A percentile compares a stretch with the other conserved stretches of the same genome.
These are phyloP conservation scores for Plasmodium inui DNA, from an alignment of 169 alveolate species.

Conservation along the genomic window DNA sequence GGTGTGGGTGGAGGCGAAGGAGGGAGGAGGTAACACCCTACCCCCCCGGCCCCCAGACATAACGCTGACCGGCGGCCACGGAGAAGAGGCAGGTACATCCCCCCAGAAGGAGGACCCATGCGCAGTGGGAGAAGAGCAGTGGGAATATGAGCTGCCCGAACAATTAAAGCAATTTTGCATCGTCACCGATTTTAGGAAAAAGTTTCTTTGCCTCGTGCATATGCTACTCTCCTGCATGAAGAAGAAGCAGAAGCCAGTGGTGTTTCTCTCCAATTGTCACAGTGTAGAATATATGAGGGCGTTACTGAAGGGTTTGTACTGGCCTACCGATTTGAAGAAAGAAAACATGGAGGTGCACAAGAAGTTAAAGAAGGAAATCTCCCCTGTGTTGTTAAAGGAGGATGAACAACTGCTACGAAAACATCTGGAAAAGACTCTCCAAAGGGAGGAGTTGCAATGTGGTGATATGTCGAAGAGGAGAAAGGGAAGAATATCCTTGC, in stretches of 20 bases:
- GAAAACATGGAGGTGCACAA: slow-evolving; percentile 45
- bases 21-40: not conserved
- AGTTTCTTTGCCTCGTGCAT: slow-evolving; percentile 20
- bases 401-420: slow-evolving; percentile 28
- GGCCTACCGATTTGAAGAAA: slow-evolving; percentile 80
- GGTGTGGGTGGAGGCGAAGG: slow-evolving; percentile 41
- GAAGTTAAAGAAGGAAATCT: slow-evolving; percentile 3
- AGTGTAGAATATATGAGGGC: slow-evolving; percentile 77
- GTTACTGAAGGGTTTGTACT: slow-evolving; percentile 74
- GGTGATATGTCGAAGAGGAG: not conserved
- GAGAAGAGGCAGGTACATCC: not conserved
- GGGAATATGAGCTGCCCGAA: slow-evolving; percentile 30
- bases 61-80: not conserved
- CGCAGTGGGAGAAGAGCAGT: not conserved
- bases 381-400: slow-evolving; percentile 1
- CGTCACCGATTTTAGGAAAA: slow-evolving; percentile 11
- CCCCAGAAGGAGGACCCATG: not conserved
- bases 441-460: not conserved
- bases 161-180: slow-evolving; percentile 43
- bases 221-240: slow-evolving; percentile 17
- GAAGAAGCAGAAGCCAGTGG: slow-evolving; percentile 47
- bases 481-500: not conserved
- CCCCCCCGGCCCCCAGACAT: no score
- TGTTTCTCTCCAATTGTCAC: slow-evolving; percentile 83
- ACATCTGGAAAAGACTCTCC: slow-evolving; percentile 12